phyloP scores from a whole-genome alignment of 2,329 filamentous ascomycete genomes.

The Aaosphaeria pasadenensis region DNA sequence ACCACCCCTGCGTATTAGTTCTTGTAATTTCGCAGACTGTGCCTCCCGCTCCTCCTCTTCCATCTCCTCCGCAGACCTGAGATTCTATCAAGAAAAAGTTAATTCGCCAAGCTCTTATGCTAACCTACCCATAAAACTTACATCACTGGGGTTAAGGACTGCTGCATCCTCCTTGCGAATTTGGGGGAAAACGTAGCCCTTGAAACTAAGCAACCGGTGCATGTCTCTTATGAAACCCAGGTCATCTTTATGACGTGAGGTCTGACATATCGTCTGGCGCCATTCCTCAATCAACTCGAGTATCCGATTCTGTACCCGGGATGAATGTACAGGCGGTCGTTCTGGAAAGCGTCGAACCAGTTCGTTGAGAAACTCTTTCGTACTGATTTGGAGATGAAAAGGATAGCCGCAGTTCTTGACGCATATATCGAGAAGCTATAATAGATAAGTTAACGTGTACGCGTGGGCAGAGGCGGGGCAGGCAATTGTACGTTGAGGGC shows the following conservation, averaged over 20 bases:
- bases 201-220: constrained; percentile 93
- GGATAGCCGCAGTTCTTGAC: constrained; percentile 99
- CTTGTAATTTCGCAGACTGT: constrained; percentile 96
- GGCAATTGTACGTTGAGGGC: constrained; percentile 63
- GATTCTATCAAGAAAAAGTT: constrained; percentile 59
- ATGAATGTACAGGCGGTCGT: constrained; percentile 79
- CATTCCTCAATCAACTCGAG: constrained; percentile 97
- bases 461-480: constrained; percentile 8
- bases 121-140: constrained; percentile 50
- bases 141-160: constrained; percentile 93
- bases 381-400: constrained; percentile 97
- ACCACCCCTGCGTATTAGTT: constrained; percentile 86
- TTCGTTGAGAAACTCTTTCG: constrained; percentile 98
- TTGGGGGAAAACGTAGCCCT: constrained; percentile 94
- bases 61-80: constrained; percentile 97
- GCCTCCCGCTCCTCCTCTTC: constrained; percentile 93
- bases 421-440: constrained; percentile 86
- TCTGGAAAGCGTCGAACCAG: constrained; percentile 94
- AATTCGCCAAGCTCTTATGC: not conserved
- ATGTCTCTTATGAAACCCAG: constrained; percentile 95
- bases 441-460: constrained; percentile 18
- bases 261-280: constrained; percentile 97
- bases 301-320: constrained; percentile 86
- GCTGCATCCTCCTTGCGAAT: constrained; percentile 91
- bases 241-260: constrained; percentile 95